phyloP scores from a whole-genome alignment of 1,284 basidiomycete genomes.

The Puccinia hordei region DNA sequence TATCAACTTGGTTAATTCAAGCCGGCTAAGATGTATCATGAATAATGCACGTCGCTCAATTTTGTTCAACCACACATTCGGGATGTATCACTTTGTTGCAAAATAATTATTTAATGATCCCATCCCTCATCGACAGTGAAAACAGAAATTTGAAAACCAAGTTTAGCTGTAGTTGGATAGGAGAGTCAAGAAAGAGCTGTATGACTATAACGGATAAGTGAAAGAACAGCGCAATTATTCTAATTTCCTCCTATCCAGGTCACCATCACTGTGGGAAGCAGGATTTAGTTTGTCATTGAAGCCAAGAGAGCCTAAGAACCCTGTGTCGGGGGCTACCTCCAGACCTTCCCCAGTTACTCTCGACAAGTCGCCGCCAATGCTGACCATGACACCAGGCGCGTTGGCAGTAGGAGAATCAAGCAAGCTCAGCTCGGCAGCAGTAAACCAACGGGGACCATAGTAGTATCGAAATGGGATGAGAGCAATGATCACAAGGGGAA shows the following conservation, averaged over 20 bases:
- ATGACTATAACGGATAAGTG: background rate
- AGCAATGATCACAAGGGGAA: slow-evolving; percentile 83
- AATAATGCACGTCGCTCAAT: too few relatives aligned
- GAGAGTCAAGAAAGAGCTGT: background rate
- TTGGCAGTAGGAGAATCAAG: slow-evolving; percentile 82
- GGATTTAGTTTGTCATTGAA: background rate
- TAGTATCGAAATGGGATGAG: slow-evolving; percentile 79
- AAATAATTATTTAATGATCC: too few relatives aligned
- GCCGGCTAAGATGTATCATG: too few relatives aligned
- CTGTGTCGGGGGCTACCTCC: slow-evolving; percentile 31
- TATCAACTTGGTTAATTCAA: too few relatives aligned
- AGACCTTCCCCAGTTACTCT: slow-evolving; percentile 34
- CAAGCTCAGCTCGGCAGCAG: slow-evolving; percentile 74
- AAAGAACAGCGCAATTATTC: slow-evolving; percentile 1
- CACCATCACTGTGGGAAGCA: background rate
- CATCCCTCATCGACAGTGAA: too few relatives aligned
- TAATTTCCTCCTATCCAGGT: slow-evolving; percentile 4
- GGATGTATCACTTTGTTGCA: too few relatives aligned
- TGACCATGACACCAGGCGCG: slow-evolving; percentile 53
- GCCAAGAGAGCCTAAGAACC: slow-evolving; percentile 22
- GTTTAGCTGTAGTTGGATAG: too few relatives aligned
- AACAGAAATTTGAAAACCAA: too few relatives aligned
- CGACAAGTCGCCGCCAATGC: slow-evolving; percentile 39
- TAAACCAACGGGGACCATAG: slow-evolving; percentile 77
- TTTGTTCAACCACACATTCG: too few relatives aligned